Evolutionary conservation across 805 yeast species (phyloP).

Genomic region (Candida berthetii): DNA sequence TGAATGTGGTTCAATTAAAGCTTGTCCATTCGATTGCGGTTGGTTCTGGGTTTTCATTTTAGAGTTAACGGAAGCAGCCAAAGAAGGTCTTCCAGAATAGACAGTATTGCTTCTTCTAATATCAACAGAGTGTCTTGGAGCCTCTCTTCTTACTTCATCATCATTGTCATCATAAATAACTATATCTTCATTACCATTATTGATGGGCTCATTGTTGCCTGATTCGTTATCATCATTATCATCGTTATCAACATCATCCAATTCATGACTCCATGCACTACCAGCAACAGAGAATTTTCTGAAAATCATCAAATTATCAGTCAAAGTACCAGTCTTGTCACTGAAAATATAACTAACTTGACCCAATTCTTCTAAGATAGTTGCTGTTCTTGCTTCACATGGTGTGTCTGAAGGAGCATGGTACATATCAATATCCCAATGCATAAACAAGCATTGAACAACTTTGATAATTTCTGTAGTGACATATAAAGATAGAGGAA

Average conservation of each 20-base stretch:
- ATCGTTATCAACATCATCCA: conserved; percentile 27
- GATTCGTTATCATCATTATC: not conserved
- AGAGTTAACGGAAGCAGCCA: conserved; percentile 35
- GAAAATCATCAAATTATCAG: conserved; percentile 82
- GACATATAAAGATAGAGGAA: conserved; percentile 90
- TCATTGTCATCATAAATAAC: not conserved
- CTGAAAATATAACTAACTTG: conserved; percentile 80
- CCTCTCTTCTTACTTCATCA: not conserved
- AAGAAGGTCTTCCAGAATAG: conserved; percentile 51
- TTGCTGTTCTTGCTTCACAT: no score
- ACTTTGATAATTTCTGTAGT: conserved; percentile 95
- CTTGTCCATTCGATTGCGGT: not conserved
- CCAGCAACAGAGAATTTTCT: conserved; percentile 85
- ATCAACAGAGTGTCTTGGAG: conserved; percentile 29
- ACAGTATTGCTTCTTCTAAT: conserved; percentile 31
- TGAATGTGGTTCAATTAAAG: no score
- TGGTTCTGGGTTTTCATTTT: not conserved
- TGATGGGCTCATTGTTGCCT: conserved; percentile 9
- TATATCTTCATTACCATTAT: conserved; percentile 6
- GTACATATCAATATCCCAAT: conserved; percentile 68
- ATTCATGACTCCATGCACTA: conserved; percentile 80
- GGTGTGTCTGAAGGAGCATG: conserved; percentile 76
- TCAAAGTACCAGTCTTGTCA: conserved; percentile 79
- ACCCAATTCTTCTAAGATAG: conserved; percentile 81
- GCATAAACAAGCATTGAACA: conserved; percentile 80